Evolutionary conservation across 345 rosid species (phyloP), one percentile per base, ranked within the genome.

Genomic region (Barbarea vulgaris): DNA sequence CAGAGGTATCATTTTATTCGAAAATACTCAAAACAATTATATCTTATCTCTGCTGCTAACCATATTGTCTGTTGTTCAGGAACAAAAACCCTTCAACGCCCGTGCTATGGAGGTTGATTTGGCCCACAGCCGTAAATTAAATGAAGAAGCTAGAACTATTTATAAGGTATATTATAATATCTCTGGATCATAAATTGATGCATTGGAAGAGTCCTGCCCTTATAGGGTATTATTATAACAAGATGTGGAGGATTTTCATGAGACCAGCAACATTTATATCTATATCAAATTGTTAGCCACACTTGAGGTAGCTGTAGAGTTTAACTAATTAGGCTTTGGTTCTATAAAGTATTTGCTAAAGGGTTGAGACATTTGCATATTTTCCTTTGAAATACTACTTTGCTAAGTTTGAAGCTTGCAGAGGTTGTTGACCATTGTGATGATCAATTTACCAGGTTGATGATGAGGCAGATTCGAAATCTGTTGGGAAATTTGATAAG

Each of bases 61-160:
- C 19, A 21, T 55, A 9, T 42, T 59, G 61, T 39, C 31, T 72
- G 69, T 14, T 53, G 52, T 60, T 1, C 64, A 93, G 98, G 89
- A 85, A 74, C 88, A 81, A 79, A 77, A 52, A 46, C 92, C 90
- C 2, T 89, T 86, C 67, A 30, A 64, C 1, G 39, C 12, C 51
- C 62, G 68, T 77, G 93, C 93, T 59, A 54, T 60, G 33, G 48
- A 73, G 61, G 79, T 88, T 57, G 75, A 77, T 72, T 30, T 69
- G 57, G 83, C 74, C 8, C 60, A 78, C 25, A 33, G 5, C 9
- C 13, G 53, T 5, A 64, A n/a, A 42, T 6, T 83, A 60, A 44
- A 51, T 18, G 68, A 80, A 42, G 83, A 77, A 55, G 72, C 69
- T 31, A 36, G 7, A 18, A 3, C 54, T 19, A 41, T 57, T 3